Evolutionary conservation across 176 grass and related monocot genomes (phyloP), one percentile per base, ranked within the genome.

Genomic region (Oryza meyeriana): DNA sequence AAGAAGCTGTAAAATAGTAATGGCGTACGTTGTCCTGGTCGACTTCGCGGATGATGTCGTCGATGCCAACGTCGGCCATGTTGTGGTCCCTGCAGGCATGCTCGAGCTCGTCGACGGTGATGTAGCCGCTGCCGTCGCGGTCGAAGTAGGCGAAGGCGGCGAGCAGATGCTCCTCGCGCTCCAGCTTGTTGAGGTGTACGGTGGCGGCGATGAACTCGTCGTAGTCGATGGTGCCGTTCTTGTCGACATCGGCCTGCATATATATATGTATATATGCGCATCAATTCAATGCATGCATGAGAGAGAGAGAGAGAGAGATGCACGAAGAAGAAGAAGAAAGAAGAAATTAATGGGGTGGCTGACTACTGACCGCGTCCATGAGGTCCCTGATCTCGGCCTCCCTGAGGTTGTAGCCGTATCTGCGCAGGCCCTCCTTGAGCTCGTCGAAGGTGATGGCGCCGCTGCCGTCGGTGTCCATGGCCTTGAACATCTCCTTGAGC

Each of bases 71-170:
- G 50, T 94, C 92, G 1, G 72, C 82, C 75, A 94, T 89, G 84
- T 91, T 94, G 72, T 94, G 92, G 0, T 94, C 89, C 30, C 87
- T 86, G 45, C 92, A 94, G n/a, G 92, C 92, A 28, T 89, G 89
- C 89, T 94, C 89, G 13, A 94, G 92, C 69, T 94, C 92, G 22
- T 94, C 92, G 12, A 94, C 86, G 25, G 92, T 94, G 50, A 98
- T 98, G 83, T 87, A 98, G 0, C 86, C 85, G 75, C 90, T 98
- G 80, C 70, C 81, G 55, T 98, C 90, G 90, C 91, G 94, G 81
- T 98, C 95, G 67, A 98, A 98, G 90, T 87, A 94, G 30, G 84
- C 71, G 85, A 94, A 94, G 1, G 89, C 92, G 0, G 86, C 78
- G 1, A 70, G 73, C 26, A 94, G 83, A 80, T 94, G 92, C 74